Evolutionary conservation across 2,329 filamentous ascomycete species (phyloP).

Genomic region (Fusarium sp.): DNA sequence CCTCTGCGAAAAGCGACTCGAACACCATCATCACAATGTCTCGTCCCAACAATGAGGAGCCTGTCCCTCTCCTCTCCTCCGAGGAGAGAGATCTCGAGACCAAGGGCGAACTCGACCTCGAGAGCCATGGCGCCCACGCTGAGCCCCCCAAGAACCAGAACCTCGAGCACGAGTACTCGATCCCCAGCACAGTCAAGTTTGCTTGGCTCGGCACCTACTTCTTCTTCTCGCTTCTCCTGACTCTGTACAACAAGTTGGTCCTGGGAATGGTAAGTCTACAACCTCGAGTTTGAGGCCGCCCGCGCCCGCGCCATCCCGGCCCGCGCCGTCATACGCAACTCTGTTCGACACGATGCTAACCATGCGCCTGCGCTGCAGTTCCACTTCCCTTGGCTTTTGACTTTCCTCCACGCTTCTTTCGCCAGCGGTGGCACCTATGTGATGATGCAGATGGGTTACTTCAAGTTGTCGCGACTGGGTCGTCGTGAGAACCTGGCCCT

Average conservation of each 20-base stretch:
- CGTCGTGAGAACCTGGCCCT: constrained; percentile 65
- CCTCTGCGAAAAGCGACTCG: neutral
- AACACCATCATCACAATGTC: constrained; percentile 42
- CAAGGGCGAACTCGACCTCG: constrained; percentile 48
- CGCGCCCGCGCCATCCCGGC: neutral
- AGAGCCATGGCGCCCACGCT: constrained; percentile 43
- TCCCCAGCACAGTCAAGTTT: constrained; percentile 58
- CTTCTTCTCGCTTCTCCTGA: constrained; percentile 59
- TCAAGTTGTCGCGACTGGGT: constrained; percentile 63
- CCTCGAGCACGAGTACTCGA: constrained; percentile 57
- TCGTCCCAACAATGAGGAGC: constrained; percentile 46
- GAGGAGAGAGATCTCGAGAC: constrained; percentile 46
- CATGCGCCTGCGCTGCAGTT: constrained; percentile 53
- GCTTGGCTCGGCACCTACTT: constrained; percentile 64
- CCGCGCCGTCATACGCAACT: neutral
- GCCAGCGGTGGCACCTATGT: constrained; percentile 66
- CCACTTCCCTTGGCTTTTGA: constrained; percentile 69
- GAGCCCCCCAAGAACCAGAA: constrained; percentile 48
- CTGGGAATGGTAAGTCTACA: constrained; percentile 57
- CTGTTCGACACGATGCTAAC: constrained; percentile 23
- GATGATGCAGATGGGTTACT: constrained; percentile 62
- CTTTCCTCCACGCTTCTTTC: constrained; percentile 66
- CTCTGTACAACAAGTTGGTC: constrained; percentile 69
- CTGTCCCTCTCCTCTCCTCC: constrained; percentile 44
- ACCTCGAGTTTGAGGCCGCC: neutral